These are phyloP conservation scores for Paecilomyces formosus DNA, from an alignment of 2,329 filamentous ascomycete genomes.

Conservation along the genomic window DNA sequence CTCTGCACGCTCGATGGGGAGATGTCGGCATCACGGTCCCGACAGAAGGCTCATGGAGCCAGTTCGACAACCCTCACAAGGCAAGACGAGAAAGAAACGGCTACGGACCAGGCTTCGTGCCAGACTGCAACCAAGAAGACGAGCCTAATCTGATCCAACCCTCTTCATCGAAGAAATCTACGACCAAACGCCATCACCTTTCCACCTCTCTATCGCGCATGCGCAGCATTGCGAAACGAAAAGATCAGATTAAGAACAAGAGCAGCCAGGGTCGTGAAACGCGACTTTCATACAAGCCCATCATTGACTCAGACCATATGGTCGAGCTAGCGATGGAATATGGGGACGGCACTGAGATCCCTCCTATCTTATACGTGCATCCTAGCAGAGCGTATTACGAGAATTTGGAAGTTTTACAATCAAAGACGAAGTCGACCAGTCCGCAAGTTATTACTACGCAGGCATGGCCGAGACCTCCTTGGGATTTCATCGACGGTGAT, in stretches of 20 bases:
- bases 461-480: background rate
- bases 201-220: background rate
- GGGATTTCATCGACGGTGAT: background rate
- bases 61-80: slow-evolving; percentile 20
- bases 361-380: slow-evolving; percentile 26
- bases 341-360: slow-evolving; percentile 3
- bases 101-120: slow-evolving; percentile 24
- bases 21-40: slow-evolving; percentile 30
- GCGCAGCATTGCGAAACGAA: background rate
- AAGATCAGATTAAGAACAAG: background rate
- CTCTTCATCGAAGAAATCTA: background rate
- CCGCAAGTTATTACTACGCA: background rate
- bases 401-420: background rate
- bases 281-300: slow-evolving; percentile 28
- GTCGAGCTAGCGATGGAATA: slow-evolving; percentile 18
- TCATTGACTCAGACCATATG: slow-evolving; percentile 20
- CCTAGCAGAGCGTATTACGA: slow-evolving; percentile 12
- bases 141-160: background rate
- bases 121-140: slow-evolving; percentile 9
- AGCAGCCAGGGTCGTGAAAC: slow-evolving; percentile 5
- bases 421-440: background rate
- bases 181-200: background rate
- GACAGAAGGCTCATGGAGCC: slow-evolving; percentile 31
- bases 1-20: slow-evolving; percentile 32
- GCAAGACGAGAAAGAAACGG: slow-evolving; percentile 6